Percentiles rank a stretch among this genome's conserved stretches.
phyloP scores from a whole-genome alignment of 2,329 filamentous ascomycete species.

The Cladophialophora chaetospira region DNA sequence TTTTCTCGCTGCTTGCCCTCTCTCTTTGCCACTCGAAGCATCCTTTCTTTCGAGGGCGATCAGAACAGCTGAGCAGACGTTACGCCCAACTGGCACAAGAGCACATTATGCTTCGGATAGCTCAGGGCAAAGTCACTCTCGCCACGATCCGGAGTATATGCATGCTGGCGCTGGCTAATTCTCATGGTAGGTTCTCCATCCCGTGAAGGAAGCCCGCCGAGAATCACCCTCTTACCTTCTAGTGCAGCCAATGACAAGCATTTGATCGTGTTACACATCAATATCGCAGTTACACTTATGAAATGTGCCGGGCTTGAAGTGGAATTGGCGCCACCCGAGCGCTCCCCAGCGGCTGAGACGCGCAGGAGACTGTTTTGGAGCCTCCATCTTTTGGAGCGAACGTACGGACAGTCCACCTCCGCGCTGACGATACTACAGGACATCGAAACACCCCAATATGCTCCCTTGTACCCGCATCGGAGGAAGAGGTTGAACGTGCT shows the following conservation, averaged over 20 bases:
- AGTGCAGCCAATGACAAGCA: constrained; percentile 45
- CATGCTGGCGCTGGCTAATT: constrained; percentile 31
- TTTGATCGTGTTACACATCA: constrained; percentile 42
- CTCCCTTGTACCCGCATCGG: background rate
- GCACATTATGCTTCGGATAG: constrained; percentile 31
- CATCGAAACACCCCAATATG: background rate
- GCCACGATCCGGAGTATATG: constrained; percentile 34
- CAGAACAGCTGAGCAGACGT: constrained; percentile 19
- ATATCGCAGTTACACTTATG: constrained; percentile 11
- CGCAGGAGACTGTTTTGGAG: constrained; percentile 12
- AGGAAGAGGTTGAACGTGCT: background rate
- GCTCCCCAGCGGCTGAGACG: background rate
- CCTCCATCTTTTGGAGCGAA: constrained; percentile 2
- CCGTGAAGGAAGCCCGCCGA: constrained; percentile 34
- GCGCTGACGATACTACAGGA: background rate
- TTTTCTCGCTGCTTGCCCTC: constrained; percentile 40
- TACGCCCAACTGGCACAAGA: constrained; percentile 28
- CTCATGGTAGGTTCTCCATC: constrained; percentile 19
- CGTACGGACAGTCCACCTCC: constrained; percentile 1
- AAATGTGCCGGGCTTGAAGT: constrained; percentile 14
- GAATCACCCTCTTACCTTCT: constrained; percentile 36
- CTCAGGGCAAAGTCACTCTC: constrained; percentile 26
- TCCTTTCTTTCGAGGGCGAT: constrained; percentile 18
- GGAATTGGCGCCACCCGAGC: constrained; percentile 5
- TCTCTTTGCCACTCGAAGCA: constrained; percentile 39